Base-by-base conservation (phyloP, 2,329 filamentous ascomycete genomes). In the Cercospora zeae-maydis region DNA sequence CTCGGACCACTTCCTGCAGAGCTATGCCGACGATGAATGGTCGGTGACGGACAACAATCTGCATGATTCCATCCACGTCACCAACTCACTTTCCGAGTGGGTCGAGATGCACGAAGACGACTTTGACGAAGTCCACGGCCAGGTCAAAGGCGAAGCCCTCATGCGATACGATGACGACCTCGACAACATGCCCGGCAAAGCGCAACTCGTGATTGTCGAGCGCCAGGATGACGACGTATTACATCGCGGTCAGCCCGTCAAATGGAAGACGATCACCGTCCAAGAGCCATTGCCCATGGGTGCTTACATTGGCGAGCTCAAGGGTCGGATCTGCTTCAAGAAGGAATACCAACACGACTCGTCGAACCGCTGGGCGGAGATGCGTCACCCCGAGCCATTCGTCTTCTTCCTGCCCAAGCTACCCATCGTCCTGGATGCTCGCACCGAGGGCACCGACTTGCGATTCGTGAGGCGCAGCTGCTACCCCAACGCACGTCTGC, bases 381-480 rank as follows among this genome's bases (percentile, higher is more conserved):
- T 83, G 51, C 77, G 78, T 61, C 81, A 83, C 66, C 81, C 81
- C 1, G 80, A 82, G 68, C 81, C 81, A 4, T 83, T 83, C 66
- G 81, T 83, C 53, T 83, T 83, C 75, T 82, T 98, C 76, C 93
- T 96, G 72, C 91, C 92, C 0, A 84, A 88, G 63, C 85, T 98
- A 8, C 93, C 93, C 0, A 84, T 99, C 11, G 96, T 93, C 78
- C 95, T 99, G 72, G 95, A 97, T 76, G 95, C 93, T 9, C 85
- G 95, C 63, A 86, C 86, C 74, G 92, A 96, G 78, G 95, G 93
- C 21, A 96, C 91, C 4, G 80, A 87, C 36, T 87, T 95, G 62
- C 90, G 95, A 49, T 97, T 95, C 74, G 87, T 96, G n/a, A 87
- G 95, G 61, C 86, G 93, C 68, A 98, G 95, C 71, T 99, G 95